phyloP scores from a whole-genome alignment of 768 basidiomycete species.

The Leucogyrophana mollusca region DNA sequence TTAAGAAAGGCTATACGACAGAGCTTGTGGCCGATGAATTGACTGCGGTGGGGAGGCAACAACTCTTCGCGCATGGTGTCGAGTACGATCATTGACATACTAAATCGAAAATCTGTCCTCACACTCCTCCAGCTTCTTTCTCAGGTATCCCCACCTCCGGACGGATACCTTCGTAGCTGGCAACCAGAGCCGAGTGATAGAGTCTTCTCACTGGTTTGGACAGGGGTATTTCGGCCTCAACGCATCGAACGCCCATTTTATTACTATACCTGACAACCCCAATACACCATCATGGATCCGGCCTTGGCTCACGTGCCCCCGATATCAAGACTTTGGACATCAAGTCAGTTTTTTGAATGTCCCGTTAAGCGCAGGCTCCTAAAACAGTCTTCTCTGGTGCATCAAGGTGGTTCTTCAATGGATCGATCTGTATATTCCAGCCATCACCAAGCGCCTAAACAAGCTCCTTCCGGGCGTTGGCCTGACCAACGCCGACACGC shows the following conservation, averaged over 20 bases:
- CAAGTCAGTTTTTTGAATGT: neutral
- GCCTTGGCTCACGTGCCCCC: conserved; percentile 33
- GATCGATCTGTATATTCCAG: conserved; percentile 34
- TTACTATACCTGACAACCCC: conserved; percentile 27
- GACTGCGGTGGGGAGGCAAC: conserved; percentile 34
- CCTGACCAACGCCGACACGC: conserved; percentile 28
- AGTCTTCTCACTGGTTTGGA: conserved; percentile 38
- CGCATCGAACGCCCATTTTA: conserved; percentile 15
- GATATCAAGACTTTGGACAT: conserved; percentile 15
- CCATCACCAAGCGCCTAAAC: conserved; percentile 34
- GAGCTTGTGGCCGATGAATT: conserved; percentile 34
- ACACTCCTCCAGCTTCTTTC: neutral
- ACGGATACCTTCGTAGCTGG: conserved; percentile 3
- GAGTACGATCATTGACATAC: conserved; percentile 18
- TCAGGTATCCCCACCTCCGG: conserved; percentile 7
- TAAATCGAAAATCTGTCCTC: neutral
- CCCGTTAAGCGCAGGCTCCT: neutral
- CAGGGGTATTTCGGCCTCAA: conserved; percentile 32
- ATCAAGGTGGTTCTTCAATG: conserved; percentile 14
- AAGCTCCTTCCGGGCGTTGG: conserved; percentile 27
- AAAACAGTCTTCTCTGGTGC: too few relatives aligned
- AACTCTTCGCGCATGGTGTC: conserved; percentile 41
- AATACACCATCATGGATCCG: conserved; percentile 34
- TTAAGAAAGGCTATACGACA: conserved; percentile 35
- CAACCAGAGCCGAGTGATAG: conserved; percentile 18